phyloP scores from a whole-genome alignment of 1,139 yeast genomes.

The Geotrichum klebahnii region DNA sequence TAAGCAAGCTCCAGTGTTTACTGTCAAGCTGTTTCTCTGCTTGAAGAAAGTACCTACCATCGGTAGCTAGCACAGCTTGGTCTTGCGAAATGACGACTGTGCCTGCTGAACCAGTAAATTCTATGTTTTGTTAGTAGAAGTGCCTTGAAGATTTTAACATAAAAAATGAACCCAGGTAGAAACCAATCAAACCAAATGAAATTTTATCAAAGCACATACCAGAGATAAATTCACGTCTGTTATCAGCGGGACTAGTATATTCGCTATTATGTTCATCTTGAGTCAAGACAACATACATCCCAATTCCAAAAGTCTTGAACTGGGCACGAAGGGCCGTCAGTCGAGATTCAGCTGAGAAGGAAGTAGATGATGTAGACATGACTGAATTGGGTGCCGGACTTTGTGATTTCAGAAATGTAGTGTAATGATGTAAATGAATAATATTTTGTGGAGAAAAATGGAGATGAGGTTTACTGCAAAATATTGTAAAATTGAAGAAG shows the following conservation, averaged over 20 bases:
- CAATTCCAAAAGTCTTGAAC: slow-evolving; percentile 64
- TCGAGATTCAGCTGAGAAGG: no score
- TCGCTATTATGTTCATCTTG: slow-evolving; percentile 95
- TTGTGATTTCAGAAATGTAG: no score
- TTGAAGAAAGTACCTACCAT: slow-evolving; percentile 90
- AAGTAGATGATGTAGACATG: no score
- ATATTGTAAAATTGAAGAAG: no score
- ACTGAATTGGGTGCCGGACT: no score
- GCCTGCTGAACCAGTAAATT: slow-evolving; percentile 91
- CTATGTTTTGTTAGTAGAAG: slow-evolving; percentile 41
- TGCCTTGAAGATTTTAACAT: not conserved
- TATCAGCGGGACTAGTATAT: slow-evolving; percentile 75
- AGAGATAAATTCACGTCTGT: slow-evolving; percentile 77
- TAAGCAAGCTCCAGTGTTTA: slow-evolving; percentile 81
- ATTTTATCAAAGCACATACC: no score
- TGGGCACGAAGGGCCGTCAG: slow-evolving; percentile 58
- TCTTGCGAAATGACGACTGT: slow-evolving; percentile 77
- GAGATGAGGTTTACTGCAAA: no score
- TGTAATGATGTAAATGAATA: no score
- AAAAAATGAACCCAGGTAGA: no score
- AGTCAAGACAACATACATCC: slow-evolving; percentile 78
- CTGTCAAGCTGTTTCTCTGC: slow-evolving; percentile 78
- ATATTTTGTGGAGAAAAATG: no score
- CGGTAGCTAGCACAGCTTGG: slow-evolving; percentile 80
- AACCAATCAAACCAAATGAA: no score